A percentile compares a stretch with the other conserved stretches of the same genome.
phyloP scores from a whole-genome alignment of 2,329 filamentous ascomycete species.

The Fusarium foetens region DNA sequence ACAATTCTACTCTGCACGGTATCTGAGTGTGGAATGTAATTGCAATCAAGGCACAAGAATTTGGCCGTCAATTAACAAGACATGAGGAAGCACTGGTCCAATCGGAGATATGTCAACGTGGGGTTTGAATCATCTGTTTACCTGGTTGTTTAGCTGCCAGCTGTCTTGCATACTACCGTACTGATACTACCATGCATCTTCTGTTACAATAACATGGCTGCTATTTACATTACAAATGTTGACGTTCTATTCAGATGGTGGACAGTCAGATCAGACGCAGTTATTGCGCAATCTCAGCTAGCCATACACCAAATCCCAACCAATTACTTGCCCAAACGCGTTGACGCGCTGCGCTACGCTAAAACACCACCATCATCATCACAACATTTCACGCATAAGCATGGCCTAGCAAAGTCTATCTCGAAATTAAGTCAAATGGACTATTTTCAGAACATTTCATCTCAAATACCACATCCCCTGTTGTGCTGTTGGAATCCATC shows the following conservation, averaged over 20 bases:
- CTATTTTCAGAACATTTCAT: background rate
- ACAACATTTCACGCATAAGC: conserved; percentile 26
- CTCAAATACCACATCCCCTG: background rate
- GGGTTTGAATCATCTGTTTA: conserved; percentile 6
- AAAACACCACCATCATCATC: conserved; percentile 35
- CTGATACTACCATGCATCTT: background rate
- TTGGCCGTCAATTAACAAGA: background rate
- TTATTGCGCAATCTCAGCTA: conserved; percentile 13
- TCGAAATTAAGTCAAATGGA: background rate
- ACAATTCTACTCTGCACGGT: too few species aligned
- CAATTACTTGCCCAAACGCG: conserved; percentile 28
- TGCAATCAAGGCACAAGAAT: background rate
- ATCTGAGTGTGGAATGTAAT: background rate
- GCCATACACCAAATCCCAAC: conserved; percentile 12
- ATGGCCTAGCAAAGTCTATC: conserved; percentile 24
- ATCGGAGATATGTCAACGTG: conserved; percentile 10
- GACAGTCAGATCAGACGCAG: background rate
- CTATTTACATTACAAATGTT: background rate
- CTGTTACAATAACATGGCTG: background rate
- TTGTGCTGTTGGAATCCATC: conserved; percentile 1
- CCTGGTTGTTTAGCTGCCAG: conserved; percentile 12
- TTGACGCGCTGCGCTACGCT: conserved; percentile 28
- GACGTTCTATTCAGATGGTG: background rate
- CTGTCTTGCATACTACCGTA: conserved; percentile 6
- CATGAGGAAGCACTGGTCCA: conserved; percentile 21